Conservation (phyloP, 768 basidiomycete species). For the Amanita molliuscula region DNA sequence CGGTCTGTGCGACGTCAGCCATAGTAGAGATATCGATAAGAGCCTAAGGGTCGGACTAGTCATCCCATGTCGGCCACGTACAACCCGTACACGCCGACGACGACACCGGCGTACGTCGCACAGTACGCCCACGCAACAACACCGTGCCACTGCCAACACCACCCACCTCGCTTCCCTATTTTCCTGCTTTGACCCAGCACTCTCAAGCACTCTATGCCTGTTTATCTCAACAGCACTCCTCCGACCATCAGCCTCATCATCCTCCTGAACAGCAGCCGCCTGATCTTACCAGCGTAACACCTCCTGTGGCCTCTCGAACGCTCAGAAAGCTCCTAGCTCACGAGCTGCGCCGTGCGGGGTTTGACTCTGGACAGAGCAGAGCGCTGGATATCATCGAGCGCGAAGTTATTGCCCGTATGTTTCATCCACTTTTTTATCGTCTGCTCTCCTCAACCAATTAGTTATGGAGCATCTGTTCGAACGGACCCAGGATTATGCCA, state of each 20-base stretch:
- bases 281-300: conserved; percentile 47
- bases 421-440: neutral
- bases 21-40: conserved; percentile 1
- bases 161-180: conserved; percentile 21
- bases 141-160: neutral
- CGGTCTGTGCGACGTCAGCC: neutral
- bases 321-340: conserved; percentile 47
- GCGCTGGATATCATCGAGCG: conserved; percentile 48
- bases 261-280: conserved; percentile 26
- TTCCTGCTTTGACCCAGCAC: conserved; percentile 27
- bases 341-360: conserved; percentile 50
- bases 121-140: conserved; percentile 7
- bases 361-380: conserved; percentile 39
- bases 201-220: conserved; percentile 7
- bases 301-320: conserved; percentile 48
- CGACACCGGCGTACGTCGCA: conserved; percentile 13
- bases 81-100: conserved; percentile 23
- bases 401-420: conserved; percentile 57
- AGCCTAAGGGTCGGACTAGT: neutral
- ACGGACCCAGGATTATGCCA: conserved; percentile 70
- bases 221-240: conserved; percentile 11
- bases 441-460: conserved; percentile 15
- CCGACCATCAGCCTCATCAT: conserved; percentile 26
- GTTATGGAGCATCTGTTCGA: conserved; percentile 62
- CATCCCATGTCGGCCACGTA: conserved; percentile 3